Evolutionary conservation across 2,329 filamentous ascomycete genomes (phyloP).

Genomic region (Nectriaceae sp.): DNA sequence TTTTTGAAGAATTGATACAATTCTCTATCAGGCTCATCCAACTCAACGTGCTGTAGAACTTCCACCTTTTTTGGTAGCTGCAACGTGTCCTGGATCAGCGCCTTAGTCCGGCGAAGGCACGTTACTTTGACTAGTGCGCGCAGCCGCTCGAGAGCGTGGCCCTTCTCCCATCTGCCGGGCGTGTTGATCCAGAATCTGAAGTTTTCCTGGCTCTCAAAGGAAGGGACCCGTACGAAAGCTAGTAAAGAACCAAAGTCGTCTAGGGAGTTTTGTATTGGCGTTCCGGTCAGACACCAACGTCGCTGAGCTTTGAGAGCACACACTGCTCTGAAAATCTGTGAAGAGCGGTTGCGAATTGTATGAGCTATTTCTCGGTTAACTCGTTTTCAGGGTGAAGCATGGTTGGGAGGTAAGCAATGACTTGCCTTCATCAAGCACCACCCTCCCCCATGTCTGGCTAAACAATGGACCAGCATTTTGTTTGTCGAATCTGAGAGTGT

Average conservation of each 20-base stretch:
- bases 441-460: slow-evolving; percentile 29
- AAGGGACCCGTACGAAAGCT: slow-evolving; percentile 30
- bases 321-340: too few species aligned
- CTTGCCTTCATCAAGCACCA: slow-evolving; percentile 42
- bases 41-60: too few species aligned
- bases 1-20: neutral
- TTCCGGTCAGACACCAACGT: slow-evolving; percentile 42
- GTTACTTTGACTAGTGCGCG: neutral
- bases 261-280: slow-evolving; percentile 41
- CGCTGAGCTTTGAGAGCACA: slow-evolving; percentile 26
- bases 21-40: neutral
- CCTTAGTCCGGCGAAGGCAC: neutral
- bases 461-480: slow-evolving; percentile 22
- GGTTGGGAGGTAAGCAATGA: too few species aligned
- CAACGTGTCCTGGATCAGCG: neutral
- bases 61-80: too few species aligned
- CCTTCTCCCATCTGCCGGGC: neutral
- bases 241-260: slow-evolving; percentile 40
- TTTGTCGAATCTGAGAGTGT: slow-evolving; percentile 33
- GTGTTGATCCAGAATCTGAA: neutral
- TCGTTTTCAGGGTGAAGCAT: neutral
- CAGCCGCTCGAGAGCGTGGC: neutral
- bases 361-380: slow-evolving; percentile 32
- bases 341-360: slow-evolving; percentile 33
- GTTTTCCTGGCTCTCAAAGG: slow-evolving; percentile 13